Evolutionary conservation across 1,284 basidiomycete species (phyloP).

Genomic region (Ustilago esculenta): DNA sequence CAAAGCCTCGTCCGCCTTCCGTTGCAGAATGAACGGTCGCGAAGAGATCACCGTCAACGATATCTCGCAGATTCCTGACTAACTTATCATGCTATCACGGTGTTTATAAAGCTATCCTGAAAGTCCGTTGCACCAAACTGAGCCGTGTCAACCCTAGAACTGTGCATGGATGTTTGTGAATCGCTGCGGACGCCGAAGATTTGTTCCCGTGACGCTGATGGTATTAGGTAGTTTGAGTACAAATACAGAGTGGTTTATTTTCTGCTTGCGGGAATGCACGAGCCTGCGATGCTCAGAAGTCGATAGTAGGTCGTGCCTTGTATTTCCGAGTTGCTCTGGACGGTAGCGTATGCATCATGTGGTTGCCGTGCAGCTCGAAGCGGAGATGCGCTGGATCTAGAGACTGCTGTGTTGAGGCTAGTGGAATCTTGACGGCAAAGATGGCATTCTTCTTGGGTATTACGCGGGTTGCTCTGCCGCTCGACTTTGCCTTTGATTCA

Average conservation of each 20-base stretch:
- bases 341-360: conserved; percentile 51
- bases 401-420: conserved; percentile 2
- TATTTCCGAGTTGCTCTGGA: conserved; percentile 46
- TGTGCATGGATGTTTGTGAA: too few species aligned
- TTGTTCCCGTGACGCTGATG: too few species aligned
- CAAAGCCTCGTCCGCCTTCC: conserved; percentile 26
- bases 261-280: too few species aligned
- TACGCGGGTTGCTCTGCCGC: conserved; percentile 12
- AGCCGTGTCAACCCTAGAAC: too few species aligned
- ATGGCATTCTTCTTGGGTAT: conserved; percentile 50
- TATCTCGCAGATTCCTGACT: conserved; percentile 44
- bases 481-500: background rate
- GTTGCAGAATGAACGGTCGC: conserved; percentile 27
- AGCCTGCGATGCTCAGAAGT: conserved; percentile 24
- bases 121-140: too few species aligned
- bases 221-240: conserved; percentile 2
- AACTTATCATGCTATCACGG: too few species aligned
- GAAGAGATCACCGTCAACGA: conserved; percentile 30
- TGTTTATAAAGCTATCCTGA: too few species aligned
- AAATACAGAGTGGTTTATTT: conserved; percentile 13
- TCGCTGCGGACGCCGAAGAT: too few species aligned
- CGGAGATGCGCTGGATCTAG: conserved; percentile 13
- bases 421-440: conserved; percentile 36
- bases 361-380: conserved; percentile 48
- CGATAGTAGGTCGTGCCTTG: conserved; percentile 45